These are phyloP conservation scores for Fusarium pseudograminearum DNA, from an alignment of 2,329 filamentous ascomycete genomes.

Conservation along the genomic window DNA sequence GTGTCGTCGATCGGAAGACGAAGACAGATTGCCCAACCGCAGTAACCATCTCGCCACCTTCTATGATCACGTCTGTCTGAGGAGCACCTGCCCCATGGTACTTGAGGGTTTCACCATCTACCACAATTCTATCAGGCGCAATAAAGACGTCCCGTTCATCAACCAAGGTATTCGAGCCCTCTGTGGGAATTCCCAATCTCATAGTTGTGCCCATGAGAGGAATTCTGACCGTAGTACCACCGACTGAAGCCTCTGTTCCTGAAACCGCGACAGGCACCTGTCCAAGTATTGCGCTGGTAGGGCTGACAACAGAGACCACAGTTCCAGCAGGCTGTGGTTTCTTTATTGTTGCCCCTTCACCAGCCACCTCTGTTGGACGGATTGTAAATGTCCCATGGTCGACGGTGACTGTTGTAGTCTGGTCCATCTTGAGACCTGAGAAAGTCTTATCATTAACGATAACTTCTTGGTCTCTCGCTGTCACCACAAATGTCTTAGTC, in stretches of 20 bases:
- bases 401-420: slow-evolving; percentile 59
- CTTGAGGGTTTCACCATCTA: slow-evolving; percentile 55
- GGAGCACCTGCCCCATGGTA: slow-evolving; percentile 49
- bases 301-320: slow-evolving; percentile 49
- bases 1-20: slow-evolving; percentile 57
- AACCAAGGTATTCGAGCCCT: slow-evolving; percentile 52
- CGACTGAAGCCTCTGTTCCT: slow-evolving; percentile 57
- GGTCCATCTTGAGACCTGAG: slow-evolving; percentile 52
- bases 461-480: slow-evolving; percentile 59
- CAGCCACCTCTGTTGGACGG: slow-evolving; percentile 59
- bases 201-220: slow-evolving; percentile 53
- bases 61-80: slow-evolving; percentile 59
- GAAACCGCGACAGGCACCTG: slow-evolving; percentile 58
- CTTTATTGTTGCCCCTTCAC: slow-evolving; percentile 58
- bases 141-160: slow-evolving; percentile 52
- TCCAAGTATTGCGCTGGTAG: slow-evolving; percentile 55
- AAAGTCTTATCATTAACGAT: slow-evolving; percentile 63
- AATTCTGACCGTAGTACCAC: slow-evolving; percentile 58
- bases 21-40: slow-evolving; percentile 57
- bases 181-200: slow-evolving; percentile 54
- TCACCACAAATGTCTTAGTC: slow-evolving; percentile 55
- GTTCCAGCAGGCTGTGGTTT: slow-evolving; percentile 54
- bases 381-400: slow-evolving; percentile 60
- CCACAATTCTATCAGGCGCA: slow-evolving; percentile 52
- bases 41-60: slow-evolving; percentile 62